A percentile compares a stretch with the other conserved stretches of the same genome.
Evolutionary conservation across 2,329 filamentous ascomycete species (phyloP).

Genomic region (Zalaria obscura): DNA sequence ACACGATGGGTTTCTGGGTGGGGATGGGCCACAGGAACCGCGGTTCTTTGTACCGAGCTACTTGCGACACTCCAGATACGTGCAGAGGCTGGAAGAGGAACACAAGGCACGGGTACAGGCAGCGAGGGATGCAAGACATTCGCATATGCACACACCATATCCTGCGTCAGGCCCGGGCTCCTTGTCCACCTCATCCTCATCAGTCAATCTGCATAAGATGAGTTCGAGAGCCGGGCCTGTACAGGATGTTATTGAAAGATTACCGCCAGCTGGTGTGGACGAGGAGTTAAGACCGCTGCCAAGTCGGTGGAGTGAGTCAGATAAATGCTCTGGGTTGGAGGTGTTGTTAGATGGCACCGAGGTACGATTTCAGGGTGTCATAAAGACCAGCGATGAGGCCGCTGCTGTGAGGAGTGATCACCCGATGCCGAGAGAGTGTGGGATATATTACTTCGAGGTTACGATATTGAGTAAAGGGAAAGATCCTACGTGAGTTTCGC

Average conservation of each 20-base stretch:
- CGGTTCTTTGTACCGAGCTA: slow-evolving; percentile 76
- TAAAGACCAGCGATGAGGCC: slow-evolving; percentile 56
- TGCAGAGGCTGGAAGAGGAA: slow-evolving; percentile 58
- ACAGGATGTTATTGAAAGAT: slow-evolving; percentile 71
- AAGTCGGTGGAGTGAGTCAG: slow-evolving; percentile 65
- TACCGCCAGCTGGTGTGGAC: slow-evolving; percentile 36
- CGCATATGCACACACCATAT: slow-evolving; percentile 25
- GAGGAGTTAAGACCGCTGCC: slow-evolving; percentile 58
- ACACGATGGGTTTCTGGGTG: slow-evolving; percentile 6
- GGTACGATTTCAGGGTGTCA: slow-evolving; percentile 45
- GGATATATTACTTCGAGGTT: slow-evolving; percentile 87
- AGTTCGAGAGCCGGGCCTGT: slow-evolving; percentile 57
- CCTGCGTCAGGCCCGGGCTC: slow-evolving; percentile 27
- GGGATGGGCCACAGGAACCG: slow-evolving; percentile 15
- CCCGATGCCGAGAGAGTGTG: slow-evolving; percentile 76
- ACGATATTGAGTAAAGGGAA: slow-evolving; percentile 52
- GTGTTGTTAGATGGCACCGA: slow-evolving; percentile 60
- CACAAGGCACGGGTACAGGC: slow-evolving; percentile 34
- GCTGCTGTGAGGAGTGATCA: slow-evolving; percentile 71
- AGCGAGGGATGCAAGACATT: slow-evolving; percentile 20
- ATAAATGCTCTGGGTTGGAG: slow-evolving; percentile 62
- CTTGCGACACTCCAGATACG: slow-evolving; percentile 62
- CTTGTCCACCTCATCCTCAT: slow-evolving; percentile 42
- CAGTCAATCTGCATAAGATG: slow-evolving; percentile 44
- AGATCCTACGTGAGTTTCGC: slow-evolving; percentile 23